phyloP scores from a whole-genome alignment of 371 early-diverging fungal species.

The Globomyces sp. region DNA sequence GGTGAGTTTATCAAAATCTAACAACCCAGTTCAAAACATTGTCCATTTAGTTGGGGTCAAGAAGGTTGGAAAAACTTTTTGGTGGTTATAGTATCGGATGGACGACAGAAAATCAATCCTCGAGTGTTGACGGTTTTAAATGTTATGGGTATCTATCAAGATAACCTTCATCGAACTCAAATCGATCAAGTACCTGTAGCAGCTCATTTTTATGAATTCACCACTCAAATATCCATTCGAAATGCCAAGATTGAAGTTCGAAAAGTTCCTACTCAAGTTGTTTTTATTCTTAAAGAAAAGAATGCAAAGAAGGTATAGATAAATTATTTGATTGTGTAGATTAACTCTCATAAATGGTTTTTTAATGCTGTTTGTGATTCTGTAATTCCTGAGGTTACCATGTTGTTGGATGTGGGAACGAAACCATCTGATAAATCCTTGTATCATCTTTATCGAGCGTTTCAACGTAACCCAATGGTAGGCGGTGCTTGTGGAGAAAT shows the following conservation, averaged over 20 bases:
- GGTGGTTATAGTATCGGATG: constrained; percentile 74
- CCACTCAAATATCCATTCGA: constrained; percentile 48
- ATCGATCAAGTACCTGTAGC: constrained; percentile 12
- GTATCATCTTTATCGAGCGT: constrained; percentile 79
- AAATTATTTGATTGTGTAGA: constrained; percentile 18
- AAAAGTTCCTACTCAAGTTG: constrained; percentile 50
- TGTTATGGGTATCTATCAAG: constrained; percentile 37
- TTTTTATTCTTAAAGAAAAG: constrained; percentile 83
- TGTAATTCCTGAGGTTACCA: constrained; percentile 37
- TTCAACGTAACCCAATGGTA: constrained; percentile 39
- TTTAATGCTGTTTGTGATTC: constrained; percentile 49
- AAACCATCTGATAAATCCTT: constrained; percentile 81
- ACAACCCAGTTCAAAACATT: constrained; percentile 62
- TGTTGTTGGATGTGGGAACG: constrained; percentile 86
- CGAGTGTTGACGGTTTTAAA: constrained; percentile 40
- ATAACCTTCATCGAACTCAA: constrained; percentile 25
- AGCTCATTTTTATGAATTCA: constrained; percentile 50
- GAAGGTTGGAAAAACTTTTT: constrained; percentile 88
- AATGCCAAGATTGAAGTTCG: constrained; percentile 27
- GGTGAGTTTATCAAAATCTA: constrained; percentile 48
- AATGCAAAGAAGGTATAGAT: constrained; percentile 76
- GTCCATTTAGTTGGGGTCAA: constrained; percentile 72
- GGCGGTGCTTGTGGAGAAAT: constrained; percentile 71
- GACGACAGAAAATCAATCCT: constrained; percentile 68
- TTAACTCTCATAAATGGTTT: constrained; percentile 87